Percentiles rank a stretch among this genome's conserved stretches.
These are phyloP conservation scores for Chlorella sp. DNA, from an alignment of 139 green algal genomes.

Conservation along the genomic window DNA sequence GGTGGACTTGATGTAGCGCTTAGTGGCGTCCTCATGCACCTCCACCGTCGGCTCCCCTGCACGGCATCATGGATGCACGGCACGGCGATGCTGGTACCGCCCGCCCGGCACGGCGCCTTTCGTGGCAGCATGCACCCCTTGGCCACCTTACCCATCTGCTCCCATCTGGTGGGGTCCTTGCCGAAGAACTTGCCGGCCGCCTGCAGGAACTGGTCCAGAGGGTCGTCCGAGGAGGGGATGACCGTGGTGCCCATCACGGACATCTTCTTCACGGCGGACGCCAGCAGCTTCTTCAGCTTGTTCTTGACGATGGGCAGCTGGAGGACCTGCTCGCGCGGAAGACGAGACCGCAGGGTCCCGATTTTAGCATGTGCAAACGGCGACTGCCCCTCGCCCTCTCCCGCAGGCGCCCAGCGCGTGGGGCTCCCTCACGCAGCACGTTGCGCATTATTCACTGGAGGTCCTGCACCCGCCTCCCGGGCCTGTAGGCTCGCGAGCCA, in stretches of 20 bases:
- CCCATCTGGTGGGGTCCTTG: constrained; percentile 60
- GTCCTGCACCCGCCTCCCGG: too few species aligned
- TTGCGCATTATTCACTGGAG: too few species aligned
- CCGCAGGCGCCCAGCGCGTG: too few species aligned
- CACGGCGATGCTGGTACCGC: background rate
- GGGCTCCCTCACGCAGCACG: too few species aligned
- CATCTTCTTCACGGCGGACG: constrained; percentile 28
- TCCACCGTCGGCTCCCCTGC: background rate
- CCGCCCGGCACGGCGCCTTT: background rate
- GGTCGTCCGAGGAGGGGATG: constrained; percentile 41
- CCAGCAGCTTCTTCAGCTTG: constrained; percentile 31
- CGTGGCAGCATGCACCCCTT: background rate
- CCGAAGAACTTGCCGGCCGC: constrained; percentile 55
- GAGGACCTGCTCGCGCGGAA: constrained; percentile 45
- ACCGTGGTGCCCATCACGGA: constrained; percentile 26
- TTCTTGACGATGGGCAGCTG: constrained; percentile 50
- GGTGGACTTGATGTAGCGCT: constrained; percentile 51
- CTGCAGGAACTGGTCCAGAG: constrained; percentile 45
- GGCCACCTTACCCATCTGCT: constrained; percentile 30
- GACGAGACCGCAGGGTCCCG: background rate
- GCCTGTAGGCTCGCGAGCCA: too few species aligned
- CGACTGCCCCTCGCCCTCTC: too few species aligned
- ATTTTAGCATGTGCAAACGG: background rate
- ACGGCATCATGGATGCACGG: background rate
- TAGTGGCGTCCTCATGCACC: constrained; percentile 43